A percentile compares a stretch with the other conserved stretches of the same genome.
Evolutionary conservation across 441 rosid genomes (phyloP).

Genomic region (Bruguiera hainesii): DNA sequence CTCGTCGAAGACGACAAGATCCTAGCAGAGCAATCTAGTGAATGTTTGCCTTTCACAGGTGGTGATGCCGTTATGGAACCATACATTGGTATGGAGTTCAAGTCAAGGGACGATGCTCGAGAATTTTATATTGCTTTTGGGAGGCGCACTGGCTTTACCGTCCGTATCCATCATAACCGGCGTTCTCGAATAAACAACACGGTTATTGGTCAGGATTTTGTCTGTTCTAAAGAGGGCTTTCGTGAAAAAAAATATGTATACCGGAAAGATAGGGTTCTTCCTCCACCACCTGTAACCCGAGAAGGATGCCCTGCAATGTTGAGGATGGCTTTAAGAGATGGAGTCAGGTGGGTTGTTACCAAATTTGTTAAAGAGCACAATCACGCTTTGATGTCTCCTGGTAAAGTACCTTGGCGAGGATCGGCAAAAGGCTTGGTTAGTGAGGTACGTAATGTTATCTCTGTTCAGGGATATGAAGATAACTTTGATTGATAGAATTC

Average conservation of each 20-base stretch:
- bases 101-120: slow-evolving; percentile 49
- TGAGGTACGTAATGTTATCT: slow-evolving; percentile 30
- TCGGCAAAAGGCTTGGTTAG: slow-evolving; percentile 32
- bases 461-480: not conserved
- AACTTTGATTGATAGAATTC: not conserved
- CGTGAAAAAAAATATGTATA: slow-evolving; percentile 53
- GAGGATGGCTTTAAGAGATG: slow-evolving; percentile 47
- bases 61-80: slow-evolving; percentile 33
- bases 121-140: slow-evolving; percentile 48
- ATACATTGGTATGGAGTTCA: slow-evolving; percentile 40
- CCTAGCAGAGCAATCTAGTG: slow-evolving; percentile 32
- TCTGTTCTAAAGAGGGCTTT: slow-evolving; percentile 55
- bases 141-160: slow-evolving; percentile 40
- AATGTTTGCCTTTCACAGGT: slow-evolving; percentile 19
- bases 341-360: slow-evolving; percentile 47
- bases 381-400: slow-evolving; percentile 41
- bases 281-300: slow-evolving; percentile 47
- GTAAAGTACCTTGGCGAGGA: slow-evolving; percentile 51
- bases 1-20: slow-evolving; percentile 39
- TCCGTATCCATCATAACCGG: slow-evolving; percentile 52
- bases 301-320: slow-evolving; percentile 58
- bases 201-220: slow-evolving; percentile 60
- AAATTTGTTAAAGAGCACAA: slow-evolving; percentile 46
- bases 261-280: slow-evolving; percentile 53
- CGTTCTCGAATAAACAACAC: slow-evolving; percentile 47